Base-by-base conservation (phyloP, 2,329 filamentous ascomycete genomes). In the Fonsecaea erecta region DNA sequence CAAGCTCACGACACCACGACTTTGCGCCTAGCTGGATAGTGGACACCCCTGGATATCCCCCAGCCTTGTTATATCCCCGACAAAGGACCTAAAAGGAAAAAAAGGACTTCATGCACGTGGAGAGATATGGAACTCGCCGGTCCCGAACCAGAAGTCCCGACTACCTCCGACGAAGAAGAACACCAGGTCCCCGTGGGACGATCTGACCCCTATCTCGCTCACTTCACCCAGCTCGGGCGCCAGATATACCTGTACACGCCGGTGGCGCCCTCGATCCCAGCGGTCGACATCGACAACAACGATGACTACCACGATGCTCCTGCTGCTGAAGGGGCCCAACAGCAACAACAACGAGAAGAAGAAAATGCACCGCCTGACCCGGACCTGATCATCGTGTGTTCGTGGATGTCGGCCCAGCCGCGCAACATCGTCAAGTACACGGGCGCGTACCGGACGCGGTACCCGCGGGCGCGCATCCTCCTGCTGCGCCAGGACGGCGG, bases 371-470 rank as follows among this genome's bases (percentile, higher is more conserved):
- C 6, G 18, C 1, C 21, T 2, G 40, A 51, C 11, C 83, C 84
- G 12, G 79, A 79, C 60, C 77, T 85, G 37, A 77, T 85, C 62
- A 67, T 85, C 26, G 55, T 85, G 37, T 77, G 80, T 37, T 75
- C 79, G 7, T 86, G 84, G 84, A 83, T 84, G 78, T 80, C 78
- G 52, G 83, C 84, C 9, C 77, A 73, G n/a, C 79, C 83, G 43
- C 72, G 73, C 6, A 82, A 85, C 71, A 80, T 85, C 52, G 77
- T 78, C 68, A 86, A 86, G 69, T 86, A 85, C 71, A 76, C 83
- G 30, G 70, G 76, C 3, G 74, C 76, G 28, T 80, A 85, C 72
- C 81, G 81, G 66, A 63, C 70, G 4, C 71, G 79, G 18, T 84
- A 81, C 72, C 82, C 83, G 1, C 72, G 73, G 4, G 76, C 83